These are phyloP conservation scores for Paramecium tetraurelia DNA, from an alignment of 73 alveolate species.

Conservation along the genomic window DNA sequence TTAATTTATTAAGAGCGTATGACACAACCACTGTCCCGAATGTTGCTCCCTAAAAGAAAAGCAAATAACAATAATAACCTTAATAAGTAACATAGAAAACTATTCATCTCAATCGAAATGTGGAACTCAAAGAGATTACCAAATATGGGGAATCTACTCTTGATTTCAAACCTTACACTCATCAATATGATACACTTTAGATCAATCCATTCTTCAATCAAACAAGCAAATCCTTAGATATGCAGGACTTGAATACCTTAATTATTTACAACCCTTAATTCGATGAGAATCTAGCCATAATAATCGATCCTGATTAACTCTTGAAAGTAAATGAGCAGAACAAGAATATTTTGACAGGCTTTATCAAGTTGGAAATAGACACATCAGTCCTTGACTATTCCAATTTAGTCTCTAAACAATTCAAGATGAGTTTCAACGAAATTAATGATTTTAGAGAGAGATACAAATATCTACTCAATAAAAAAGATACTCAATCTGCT, in stretches of 20 bases:
- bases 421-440: not conserved
- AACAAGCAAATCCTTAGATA: not conserved
- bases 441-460: conserved; percentile 9
- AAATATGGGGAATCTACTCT: not conserved
- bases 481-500: not conserved
- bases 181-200: not conserved
- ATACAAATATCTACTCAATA: not conserved
- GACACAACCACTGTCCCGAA: not conserved
- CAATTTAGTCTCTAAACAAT: not conserved
- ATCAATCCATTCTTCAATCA: not conserved
- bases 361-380: conserved; percentile 5
- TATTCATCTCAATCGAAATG: not conserved
- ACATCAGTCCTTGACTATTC: not conserved
- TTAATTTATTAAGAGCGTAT: not conserved
- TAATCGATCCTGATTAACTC: not conserved
- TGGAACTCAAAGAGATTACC: not conserved
- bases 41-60: not conserved
- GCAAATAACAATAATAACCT: not conserved
- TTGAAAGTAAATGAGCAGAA: not conserved
- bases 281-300: not conserved
- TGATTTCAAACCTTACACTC: not conserved
- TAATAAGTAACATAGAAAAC: not conserved
- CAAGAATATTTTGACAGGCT: not conserved
- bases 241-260: not conserved
- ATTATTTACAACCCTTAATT: conserved; percentile 10